Evolutionary conservation across 176 grass and related monocot species (phyloP).

Genomic region (Triticum turgidum): DNA sequence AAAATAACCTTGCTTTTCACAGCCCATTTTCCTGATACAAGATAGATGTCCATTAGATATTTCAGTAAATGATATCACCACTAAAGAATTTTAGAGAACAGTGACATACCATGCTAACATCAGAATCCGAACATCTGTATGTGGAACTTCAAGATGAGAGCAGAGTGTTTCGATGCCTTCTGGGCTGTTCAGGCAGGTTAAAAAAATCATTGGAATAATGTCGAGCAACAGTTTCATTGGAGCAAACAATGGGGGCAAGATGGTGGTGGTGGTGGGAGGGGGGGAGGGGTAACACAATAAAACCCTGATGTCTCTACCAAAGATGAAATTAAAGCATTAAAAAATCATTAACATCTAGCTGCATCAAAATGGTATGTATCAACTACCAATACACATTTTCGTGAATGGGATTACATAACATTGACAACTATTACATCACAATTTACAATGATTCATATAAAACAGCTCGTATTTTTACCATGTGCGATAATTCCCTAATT

Average conservation of each 20-base stretch:
- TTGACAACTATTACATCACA: neutral
- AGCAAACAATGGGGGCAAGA: neutral
- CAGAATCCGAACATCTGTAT: slow-evolving; percentile 97
- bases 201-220: neutral
- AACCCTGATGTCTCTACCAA: neutral
- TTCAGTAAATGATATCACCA: slow-evolving; percentile 5
- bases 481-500: neutral
- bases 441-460: slow-evolving; percentile 11
- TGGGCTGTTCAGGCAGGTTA: slow-evolving; percentile 54
- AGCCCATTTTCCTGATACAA: slow-evolving; percentile 90
- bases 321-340: neutral
- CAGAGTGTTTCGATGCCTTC: slow-evolving; percentile 96
- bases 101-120: slow-evolving; percentile 92
- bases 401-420: slow-evolving; percentile 6
- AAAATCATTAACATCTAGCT: neutral
- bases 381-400: neutral
- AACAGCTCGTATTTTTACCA: neutral
- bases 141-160: slow-evolving; percentile 80
- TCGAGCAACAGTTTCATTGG: neutral
- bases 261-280: too few relatives aligned
- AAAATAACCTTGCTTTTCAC: slow-evolving; percentile 95
- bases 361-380: slow-evolving; percentile 2
- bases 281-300: neutral
- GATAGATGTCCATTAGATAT: slow-evolving; percentile 28
- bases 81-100: slow-evolving; percentile 4